Conservation (phyloP, 768 basidiomycete species). For the Filobasidium wieringae region DNA sequence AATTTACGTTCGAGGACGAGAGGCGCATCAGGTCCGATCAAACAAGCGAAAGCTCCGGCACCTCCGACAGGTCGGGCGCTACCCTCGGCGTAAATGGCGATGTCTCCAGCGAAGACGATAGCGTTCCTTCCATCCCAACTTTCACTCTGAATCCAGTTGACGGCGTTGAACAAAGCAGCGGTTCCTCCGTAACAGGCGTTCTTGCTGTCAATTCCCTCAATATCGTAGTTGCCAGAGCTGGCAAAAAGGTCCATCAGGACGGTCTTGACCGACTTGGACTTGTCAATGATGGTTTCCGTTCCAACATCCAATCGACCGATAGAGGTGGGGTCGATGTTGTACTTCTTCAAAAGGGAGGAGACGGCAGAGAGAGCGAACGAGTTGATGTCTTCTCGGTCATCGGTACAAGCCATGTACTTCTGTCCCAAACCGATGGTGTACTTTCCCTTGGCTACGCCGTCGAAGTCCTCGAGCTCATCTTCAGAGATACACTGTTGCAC, state of each 20-base stretch:
- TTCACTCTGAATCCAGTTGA: slow-evolving; percentile 94
- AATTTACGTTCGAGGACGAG: slow-evolving; percentile 84
- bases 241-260: slow-evolving; percentile 97
- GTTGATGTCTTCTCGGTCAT: slow-evolving; percentile 97
- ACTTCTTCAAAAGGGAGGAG: slow-evolving; percentile 77
- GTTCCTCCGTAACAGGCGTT: slow-evolving; percentile 99
- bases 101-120: slow-evolving; percentile 91
- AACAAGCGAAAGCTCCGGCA: slow-evolving; percentile 85
- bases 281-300: slow-evolving; percentile 98
- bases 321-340: slow-evolving; percentile 86
- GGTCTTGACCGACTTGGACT: slow-evolving; percentile 97
- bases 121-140: slow-evolving; percentile 98
- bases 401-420: slow-evolving; percentile 96
- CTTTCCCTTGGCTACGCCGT: slow-evolving; percentile 87
- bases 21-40: slow-evolving; percentile 93
- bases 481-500: slow-evolving; percentile 76
- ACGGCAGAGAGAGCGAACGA: slow-evolving; percentile 91
- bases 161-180: slow-evolving; percentile 93
- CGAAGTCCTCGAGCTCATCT: slow-evolving; percentile 82
- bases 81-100: slow-evolving; percentile 96
- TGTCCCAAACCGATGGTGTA: slow-evolving; percentile 98
- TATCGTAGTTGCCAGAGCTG: slow-evolving; percentile 82
- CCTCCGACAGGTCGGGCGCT: slow-evolving; percentile 90
- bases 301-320: slow-evolving; percentile 97
- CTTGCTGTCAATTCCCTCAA: slow-evolving; percentile 98